Evolutionary conservation across 2,329 filamentous ascomycete genomes (phyloP).

Genomic region (Epicoccum sorghinum): DNA sequence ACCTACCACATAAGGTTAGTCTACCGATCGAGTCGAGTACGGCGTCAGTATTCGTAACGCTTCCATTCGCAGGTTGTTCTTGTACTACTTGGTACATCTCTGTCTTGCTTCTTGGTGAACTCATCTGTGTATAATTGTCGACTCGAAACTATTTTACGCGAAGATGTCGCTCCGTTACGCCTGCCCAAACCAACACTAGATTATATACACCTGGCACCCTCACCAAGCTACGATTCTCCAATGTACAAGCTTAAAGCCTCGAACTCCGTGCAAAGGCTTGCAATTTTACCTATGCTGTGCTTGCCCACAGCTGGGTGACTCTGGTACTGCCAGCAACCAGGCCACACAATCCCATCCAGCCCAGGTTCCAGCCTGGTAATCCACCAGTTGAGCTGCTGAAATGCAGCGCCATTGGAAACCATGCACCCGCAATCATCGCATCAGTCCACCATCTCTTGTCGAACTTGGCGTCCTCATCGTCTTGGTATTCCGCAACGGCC

Average conservation of each 20-base stretch:
- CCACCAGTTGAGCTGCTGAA: constrained; percentile 48
- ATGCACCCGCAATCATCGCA: constrained; percentile 50
- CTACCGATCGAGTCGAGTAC: neutral
- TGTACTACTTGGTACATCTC: no score
- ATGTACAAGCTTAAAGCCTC: neutral
- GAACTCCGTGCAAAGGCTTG: neutral
- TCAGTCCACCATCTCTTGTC: constrained; percentile 52
- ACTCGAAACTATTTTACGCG: neutral
- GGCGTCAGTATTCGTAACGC: no score
- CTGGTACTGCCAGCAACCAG: constrained; percentile 47
- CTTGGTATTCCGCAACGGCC: constrained; percentile 40
- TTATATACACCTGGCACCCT: constrained; percentile 7
- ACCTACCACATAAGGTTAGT: constrained; percentile 25
- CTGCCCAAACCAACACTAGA: constrained; percentile 6
- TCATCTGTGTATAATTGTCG: no score
- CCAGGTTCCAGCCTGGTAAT: constrained; percentile 53
- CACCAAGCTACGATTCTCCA: neutral
- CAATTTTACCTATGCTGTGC: constrained; percentile 18
- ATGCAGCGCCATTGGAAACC: constrained; percentile 53
- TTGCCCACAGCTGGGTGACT: constrained; percentile 34
- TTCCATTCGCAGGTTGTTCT: no score
- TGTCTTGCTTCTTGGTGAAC: no score
- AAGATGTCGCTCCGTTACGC: neutral
- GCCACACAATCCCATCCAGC: constrained; percentile 52
- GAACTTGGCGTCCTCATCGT: constrained; percentile 46